Evolutionary conservation across 2,329 filamentous ascomycete genomes (phyloP).

Genomic region (Penicillium sp.): DNA sequence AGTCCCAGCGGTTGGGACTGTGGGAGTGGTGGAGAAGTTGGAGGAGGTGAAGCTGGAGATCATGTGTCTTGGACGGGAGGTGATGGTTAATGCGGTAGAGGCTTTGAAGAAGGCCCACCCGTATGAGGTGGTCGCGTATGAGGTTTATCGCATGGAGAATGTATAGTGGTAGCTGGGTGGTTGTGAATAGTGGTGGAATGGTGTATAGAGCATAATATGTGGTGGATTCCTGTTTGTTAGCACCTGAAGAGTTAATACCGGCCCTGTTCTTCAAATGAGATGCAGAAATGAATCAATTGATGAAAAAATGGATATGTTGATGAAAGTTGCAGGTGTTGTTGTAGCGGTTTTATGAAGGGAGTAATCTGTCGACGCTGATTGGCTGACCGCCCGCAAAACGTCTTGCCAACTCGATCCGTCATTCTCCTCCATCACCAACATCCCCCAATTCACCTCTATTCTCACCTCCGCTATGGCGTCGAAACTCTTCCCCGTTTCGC

Average conservation of each 20-base stretch:
- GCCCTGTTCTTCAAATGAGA: background rate
- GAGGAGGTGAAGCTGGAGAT: slow-evolving; percentile 47
- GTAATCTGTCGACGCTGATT: slow-evolving; percentile 40
- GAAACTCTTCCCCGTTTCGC: slow-evolving; percentile 73
- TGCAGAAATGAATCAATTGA: background rate
- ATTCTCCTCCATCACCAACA: slow-evolving; percentile 29
- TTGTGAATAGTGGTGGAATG: background rate
- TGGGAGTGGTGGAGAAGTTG: slow-evolving; percentile 40
- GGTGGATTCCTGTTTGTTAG: background rate
- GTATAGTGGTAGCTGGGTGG: slow-evolving; percentile 22
- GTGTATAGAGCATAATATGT: background rate
- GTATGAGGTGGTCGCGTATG: slow-evolving; percentile 48
- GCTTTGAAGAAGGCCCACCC: slow-evolving; percentile 46
- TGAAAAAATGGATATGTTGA: background rate
- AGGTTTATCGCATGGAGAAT: slow-evolving; percentile 46
- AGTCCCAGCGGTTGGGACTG: slow-evolving; percentile 41
- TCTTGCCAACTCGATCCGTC: slow-evolving; percentile 31
- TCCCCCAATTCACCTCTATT: slow-evolving; percentile 17
- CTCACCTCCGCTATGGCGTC: slow-evolving; percentile 66
- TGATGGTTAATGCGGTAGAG: slow-evolving; percentile 41
- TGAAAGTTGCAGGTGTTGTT: background rate
- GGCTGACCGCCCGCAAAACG: slow-evolving; percentile 34
- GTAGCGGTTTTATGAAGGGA: slow-evolving; percentile 16
- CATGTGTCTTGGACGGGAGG: slow-evolving; percentile 40
- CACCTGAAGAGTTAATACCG: background rate